Evolutionary conservation across 2,329 filamentous ascomycete genomes (phyloP), one percentile per base, ranked within the genome.

Genomic region (Ophiocordyceps camponoti-saundersi): DNA sequence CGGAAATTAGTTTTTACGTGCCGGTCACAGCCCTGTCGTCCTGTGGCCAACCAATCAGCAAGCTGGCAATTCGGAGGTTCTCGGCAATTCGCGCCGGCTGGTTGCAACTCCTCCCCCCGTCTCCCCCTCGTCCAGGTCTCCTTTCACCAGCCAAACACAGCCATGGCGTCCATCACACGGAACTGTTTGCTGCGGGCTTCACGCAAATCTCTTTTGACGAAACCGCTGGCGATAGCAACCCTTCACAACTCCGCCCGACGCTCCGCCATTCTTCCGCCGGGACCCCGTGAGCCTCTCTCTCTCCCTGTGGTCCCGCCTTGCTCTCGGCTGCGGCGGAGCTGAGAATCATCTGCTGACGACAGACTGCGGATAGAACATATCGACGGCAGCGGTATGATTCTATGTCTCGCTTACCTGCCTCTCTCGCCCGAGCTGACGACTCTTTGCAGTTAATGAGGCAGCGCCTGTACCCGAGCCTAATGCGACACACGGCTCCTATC

Each of bases 401-500:
- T 11, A 7, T 15, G 13, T 16, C 39, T 43, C 6, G 13, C 2
- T 16, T 43, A 43, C 21, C 13, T 12, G 21, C 18, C 3, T 12
- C 21, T 12, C 16, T 30, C 6, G 7, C 42, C 15, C 5, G 36
- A 51, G 40, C 49, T 51, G 44, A 51, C 43, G 26, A 39, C 21
- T 18, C n/a, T 20, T 11, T 40, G 34, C 59, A 83, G 87, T 89
- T 61, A 98, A 98, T 69, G 89, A 96, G 60, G 78, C 92, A 48
- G 84, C 77, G 30, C 78, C 77, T 39, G 66, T 95, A 22, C 89
- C 88, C 43, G 62, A 76, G 21, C 68, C 85, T 46, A 78, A 75
- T 56, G 80, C 90, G 41, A 71, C 79, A 48, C 86, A 98, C 69
- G 92, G 92, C 57, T 93, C 85, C 66, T 98, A 96, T 73, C 92